Conservation (phyloP, 495 filamentous ascomycete genomes). For the Evansstolkia leycettana region DNA sequence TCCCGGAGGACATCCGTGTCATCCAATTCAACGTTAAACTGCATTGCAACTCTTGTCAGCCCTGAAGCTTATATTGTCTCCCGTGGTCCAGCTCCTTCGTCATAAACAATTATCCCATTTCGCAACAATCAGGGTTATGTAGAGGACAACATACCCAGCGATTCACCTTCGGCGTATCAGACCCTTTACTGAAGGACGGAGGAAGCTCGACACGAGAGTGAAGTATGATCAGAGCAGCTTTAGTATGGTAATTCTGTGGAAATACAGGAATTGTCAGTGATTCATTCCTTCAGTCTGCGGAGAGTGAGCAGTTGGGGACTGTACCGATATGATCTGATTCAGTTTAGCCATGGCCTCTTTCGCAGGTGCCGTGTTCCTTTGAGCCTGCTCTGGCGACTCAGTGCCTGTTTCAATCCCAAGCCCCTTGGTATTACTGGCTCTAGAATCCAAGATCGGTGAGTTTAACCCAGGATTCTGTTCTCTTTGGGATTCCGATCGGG, state of each 20-base stretch:
- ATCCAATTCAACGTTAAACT: constrained; percentile 93
- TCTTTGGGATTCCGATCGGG: constrained; percentile 59
- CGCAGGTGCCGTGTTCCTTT: constrained; percentile 17
- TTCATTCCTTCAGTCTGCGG: not conserved
- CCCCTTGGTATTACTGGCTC: constrained; percentile 25
- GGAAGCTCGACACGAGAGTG: constrained; percentile 63
- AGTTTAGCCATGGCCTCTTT: constrained; percentile 60
- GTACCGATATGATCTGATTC: constrained; percentile 83
- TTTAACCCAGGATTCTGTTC: constrained; percentile 36
- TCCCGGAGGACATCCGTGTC: constrained; percentile 79
- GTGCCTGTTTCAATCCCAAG: constrained; percentile 29
- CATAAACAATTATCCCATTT: too few relatives aligned
- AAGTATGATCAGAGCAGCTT: constrained; percentile 76
- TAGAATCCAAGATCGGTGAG: constrained; percentile 22
- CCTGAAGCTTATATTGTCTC: not conserved
- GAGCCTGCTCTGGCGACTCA: constrained; percentile 29
- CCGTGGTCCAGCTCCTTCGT: too few relatives aligned
- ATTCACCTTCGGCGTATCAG: constrained; percentile 55
- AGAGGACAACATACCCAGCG: constrained; percentile 71
- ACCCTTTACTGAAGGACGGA: constrained; percentile 45
- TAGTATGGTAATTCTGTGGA: constrained; percentile 75
- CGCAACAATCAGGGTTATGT: not conserved
- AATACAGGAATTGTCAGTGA: constrained; percentile 4
- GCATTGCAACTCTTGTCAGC: constrained; percentile 4
- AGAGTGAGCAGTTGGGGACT: constrained; percentile 8